These are phyloP conservation scores for Diaporthe sp. DNA, from an alignment of 2,329 filamentous ascomycete species.

Conservation along the genomic window DNA sequence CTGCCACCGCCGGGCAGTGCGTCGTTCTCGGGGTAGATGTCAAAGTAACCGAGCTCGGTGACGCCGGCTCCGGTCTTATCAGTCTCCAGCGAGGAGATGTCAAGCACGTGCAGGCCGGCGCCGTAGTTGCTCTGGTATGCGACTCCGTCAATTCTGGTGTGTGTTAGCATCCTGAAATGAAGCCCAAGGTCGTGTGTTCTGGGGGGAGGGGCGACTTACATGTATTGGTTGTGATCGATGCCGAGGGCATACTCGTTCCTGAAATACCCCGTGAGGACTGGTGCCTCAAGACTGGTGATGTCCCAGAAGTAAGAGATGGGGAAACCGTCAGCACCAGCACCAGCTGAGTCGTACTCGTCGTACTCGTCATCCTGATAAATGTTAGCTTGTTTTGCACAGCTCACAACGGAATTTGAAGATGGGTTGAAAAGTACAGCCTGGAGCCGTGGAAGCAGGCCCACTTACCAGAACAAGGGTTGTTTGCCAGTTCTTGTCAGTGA, in stretches of 20 bases:
- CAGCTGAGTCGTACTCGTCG: slow-evolving; percentile 60
- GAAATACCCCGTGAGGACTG: slow-evolving; percentile 53
- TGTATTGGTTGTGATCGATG: slow-evolving; percentile 59
- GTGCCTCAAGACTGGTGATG: slow-evolving; percentile 52
- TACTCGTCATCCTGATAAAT: slow-evolving; percentile 38
- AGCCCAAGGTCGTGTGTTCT: no score
- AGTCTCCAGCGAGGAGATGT: slow-evolving; percentile 44
- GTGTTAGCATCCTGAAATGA: neutral
- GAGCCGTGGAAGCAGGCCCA: neutral
- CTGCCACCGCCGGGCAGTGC: slow-evolving; percentile 46
- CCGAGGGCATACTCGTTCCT: slow-evolving; percentile 47
- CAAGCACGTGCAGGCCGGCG: slow-evolving; percentile 51
- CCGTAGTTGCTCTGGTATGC: slow-evolving; percentile 59
- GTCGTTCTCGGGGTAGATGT: slow-evolving; percentile 60
- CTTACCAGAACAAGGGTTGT: slow-evolving; percentile 55
- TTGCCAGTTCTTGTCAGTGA: slow-evolving; percentile 56
- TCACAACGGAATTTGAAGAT: neutral
- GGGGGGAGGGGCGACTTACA: slow-evolving; percentile 35
- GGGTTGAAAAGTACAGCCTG: neutral
- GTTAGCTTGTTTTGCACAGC: neutral
- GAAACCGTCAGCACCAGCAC: slow-evolving; percentile 52
- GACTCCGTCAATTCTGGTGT: slow-evolving; percentile 45
- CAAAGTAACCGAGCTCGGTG: slow-evolving; percentile 57
- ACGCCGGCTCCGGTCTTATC: slow-evolving; percentile 52
- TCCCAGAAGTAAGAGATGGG: slow-evolving; percentile 62